Evolutionary conservation across 495 filamentous ascomycete species (phyloP).

Genomic region (Penicillium nucicola): DNA sequence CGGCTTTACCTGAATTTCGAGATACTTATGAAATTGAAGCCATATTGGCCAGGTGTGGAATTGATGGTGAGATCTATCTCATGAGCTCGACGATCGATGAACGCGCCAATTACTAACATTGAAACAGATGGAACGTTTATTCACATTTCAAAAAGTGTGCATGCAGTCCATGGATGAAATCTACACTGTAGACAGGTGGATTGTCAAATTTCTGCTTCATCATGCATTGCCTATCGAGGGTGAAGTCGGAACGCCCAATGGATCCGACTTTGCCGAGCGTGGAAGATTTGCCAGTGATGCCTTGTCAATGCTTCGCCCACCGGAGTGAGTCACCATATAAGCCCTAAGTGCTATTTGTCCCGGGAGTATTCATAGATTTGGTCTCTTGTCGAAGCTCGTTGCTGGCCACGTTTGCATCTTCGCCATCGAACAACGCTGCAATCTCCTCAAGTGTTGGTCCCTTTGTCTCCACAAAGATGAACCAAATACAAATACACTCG

Average conservation of each 20-base stretch:
- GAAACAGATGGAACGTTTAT: slow-evolving; percentile 22
- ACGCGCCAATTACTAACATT: not conserved
- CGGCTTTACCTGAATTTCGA: slow-evolving; percentile 25
- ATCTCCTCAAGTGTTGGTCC: slow-evolving; percentile 62
- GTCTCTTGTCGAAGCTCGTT: not conserved
- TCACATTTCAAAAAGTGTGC: slow-evolving; percentile 27
- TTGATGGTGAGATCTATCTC: slow-evolving; percentile 17
- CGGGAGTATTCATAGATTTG: not conserved
- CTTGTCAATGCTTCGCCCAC: slow-evolving; percentile 19
- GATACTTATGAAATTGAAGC: slow-evolving; percentile 18
- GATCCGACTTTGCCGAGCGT: slow-evolving; percentile 13
- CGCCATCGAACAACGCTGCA: slow-evolving; percentile 55
- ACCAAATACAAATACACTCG: slow-evolving; percentile 56
- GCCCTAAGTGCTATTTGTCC: not conserved
- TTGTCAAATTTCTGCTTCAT: slow-evolving; percentile 28
- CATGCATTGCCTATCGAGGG: slow-evolving; percentile 28
- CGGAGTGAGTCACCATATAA: not conserved
- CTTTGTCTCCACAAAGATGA: slow-evolving; percentile 62
- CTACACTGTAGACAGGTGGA: slow-evolving; percentile 26
- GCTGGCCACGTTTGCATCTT: slow-evolving; percentile 43
- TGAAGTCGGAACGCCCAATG: not conserved
- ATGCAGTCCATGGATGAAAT: slow-evolving; percentile 18
- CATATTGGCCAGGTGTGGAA: slow-evolving; percentile 27
- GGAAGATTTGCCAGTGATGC: slow-evolving; percentile 20
- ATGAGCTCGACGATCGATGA: not conserved